phyloP scores from a whole-genome alignment of 129 eudicot genomes.

The Helichrysum umbraculigerum region DNA sequence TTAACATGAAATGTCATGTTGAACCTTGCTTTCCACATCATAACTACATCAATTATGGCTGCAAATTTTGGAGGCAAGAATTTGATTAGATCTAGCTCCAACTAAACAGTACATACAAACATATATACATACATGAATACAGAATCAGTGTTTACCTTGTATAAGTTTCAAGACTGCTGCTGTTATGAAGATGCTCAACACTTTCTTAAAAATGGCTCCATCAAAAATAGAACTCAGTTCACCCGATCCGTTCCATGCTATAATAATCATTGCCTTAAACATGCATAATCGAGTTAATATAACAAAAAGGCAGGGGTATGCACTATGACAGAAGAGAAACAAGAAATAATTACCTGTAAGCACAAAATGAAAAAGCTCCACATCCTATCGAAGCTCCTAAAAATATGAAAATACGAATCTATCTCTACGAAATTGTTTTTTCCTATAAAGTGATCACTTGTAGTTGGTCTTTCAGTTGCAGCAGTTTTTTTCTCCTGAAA shows the following conservation, averaged over 20 bases:
- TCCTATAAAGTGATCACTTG: conserved; percentile 46
- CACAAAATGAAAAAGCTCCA: conserved; percentile 88
- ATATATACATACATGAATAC: not conserved
- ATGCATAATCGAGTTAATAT: conserved; percentile 8
- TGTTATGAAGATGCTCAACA: conserved; percentile 81
- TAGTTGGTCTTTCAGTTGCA: conserved; percentile 18
- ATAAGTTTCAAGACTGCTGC: conserved; percentile 74
- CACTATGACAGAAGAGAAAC: not conserved
- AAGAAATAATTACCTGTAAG: conserved; percentile 59
- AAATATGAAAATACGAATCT: conserved; percentile 85
- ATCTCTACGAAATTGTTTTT: conserved; percentile 85
- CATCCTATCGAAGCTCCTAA: conserved; percentile 91
- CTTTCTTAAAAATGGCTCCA: conserved; percentile 66
- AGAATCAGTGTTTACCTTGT: conserved; percentile 50
- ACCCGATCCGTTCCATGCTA: conserved; percentile 93
- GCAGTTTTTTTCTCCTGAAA: conserved; percentile 47
- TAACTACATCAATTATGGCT: conserved; percentile 73
- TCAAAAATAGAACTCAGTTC: conserved; percentile 50
- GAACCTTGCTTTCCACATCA: conserved; percentile 90
- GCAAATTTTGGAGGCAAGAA: conserved; percentile 25
- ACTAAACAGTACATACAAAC: not conserved
- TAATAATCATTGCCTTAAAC: conserved; percentile 80
- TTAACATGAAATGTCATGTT: conserved; percentile 77
- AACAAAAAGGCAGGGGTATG: not conserved
- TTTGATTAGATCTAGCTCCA: conserved; percentile 14